Percentiles rank a stretch among this genome's conserved stretches.
Evolutionary conservation across 2,329 filamentous ascomycete genomes (phyloP).

Genomic region (Leptographium procerum): DNA sequence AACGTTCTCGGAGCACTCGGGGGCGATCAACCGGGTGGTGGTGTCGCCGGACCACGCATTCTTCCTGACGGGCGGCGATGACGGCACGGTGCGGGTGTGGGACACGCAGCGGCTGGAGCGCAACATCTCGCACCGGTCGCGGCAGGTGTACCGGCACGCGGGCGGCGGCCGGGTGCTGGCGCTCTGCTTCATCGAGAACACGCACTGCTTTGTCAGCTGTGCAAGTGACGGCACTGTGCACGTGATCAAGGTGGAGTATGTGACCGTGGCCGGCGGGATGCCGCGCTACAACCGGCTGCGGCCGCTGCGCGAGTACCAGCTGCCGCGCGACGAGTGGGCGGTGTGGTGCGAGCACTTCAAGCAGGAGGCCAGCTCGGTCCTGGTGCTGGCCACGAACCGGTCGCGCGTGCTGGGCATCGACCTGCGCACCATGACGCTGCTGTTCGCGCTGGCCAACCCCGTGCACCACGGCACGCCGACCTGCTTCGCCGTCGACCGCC

Average conservation of each 20-base stretch:
- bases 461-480: constrained; percentile 86
- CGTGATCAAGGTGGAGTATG: constrained; percentile 66
- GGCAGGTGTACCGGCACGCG: constrained; percentile 72
- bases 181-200: constrained; percentile 85
- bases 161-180: constrained; percentile 55
- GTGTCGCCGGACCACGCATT: constrained; percentile 86
- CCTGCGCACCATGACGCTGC: constrained; percentile 69
- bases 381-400: constrained; percentile 76
- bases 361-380: constrained; percentile 66
- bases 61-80: constrained; percentile 87
- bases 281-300: constrained; percentile 66
- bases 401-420: constrained; percentile 79
- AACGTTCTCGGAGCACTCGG: constrained; percentile 78
- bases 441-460: constrained; percentile 76
- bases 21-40: constrained; percentile 68
- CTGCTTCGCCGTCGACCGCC: constrained; percentile 79
- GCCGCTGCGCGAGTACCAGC: constrained; percentile 67
- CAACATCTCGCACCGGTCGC: constrained; percentile 77
- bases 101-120: constrained; percentile 82
- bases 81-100: constrained; percentile 87
- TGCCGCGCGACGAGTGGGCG: constrained; percentile 63
- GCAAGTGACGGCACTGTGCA: constrained; percentile 84
- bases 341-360: constrained; percentile 92
- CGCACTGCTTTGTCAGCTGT: constrained; percentile 85
- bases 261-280: constrained; percentile 13